These are phyloP conservation scores for Amylostereum areolatum DNA, from an alignment of 1,284 basidiomycete genomes.

Conservation along the genomic window DNA sequence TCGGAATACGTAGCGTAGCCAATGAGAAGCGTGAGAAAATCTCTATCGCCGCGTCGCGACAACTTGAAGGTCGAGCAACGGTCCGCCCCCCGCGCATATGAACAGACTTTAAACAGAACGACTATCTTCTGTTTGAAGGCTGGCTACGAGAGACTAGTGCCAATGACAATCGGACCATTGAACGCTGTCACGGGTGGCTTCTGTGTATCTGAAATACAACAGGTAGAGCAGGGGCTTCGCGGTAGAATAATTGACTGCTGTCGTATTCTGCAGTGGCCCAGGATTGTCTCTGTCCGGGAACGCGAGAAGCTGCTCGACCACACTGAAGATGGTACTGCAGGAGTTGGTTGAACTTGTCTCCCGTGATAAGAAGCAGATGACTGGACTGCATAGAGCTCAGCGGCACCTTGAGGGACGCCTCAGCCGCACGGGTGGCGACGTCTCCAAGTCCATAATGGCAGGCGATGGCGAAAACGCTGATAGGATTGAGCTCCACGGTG, in stretches of 20 bases:
- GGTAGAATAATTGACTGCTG: neutral
- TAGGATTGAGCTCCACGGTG: neutral
- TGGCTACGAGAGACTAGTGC: too few species aligned
- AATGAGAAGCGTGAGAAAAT: too few species aligned
- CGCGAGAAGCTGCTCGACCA: neutral
- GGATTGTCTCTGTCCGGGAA: neutral
- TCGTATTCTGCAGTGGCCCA: neutral
- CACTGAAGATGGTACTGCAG: neutral
- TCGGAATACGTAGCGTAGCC: too few species aligned
- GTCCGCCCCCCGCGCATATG: too few species aligned
- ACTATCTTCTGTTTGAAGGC: too few species aligned
- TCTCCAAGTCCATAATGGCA: neutral
- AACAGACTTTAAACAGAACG: too few species aligned
- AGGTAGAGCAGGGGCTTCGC: neutral
- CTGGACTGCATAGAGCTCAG: neutral
- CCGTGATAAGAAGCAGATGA: neutral
- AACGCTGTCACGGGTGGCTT: too few species aligned
- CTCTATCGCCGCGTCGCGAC: too few species aligned
- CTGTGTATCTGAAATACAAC: too few species aligned
- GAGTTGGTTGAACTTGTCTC: neutral
- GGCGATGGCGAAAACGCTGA: neutral
- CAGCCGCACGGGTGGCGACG: neutral
- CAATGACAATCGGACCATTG: too few species aligned
- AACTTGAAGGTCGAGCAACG: too few species aligned
- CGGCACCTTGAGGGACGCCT: neutral